A percentile compares a stretch with the other conserved stretches of the same genome.
Evolutionary conservation across 1,284 basidiomycete species (phyloP).

Genomic region (Hemileia vastatrix): DNA sequence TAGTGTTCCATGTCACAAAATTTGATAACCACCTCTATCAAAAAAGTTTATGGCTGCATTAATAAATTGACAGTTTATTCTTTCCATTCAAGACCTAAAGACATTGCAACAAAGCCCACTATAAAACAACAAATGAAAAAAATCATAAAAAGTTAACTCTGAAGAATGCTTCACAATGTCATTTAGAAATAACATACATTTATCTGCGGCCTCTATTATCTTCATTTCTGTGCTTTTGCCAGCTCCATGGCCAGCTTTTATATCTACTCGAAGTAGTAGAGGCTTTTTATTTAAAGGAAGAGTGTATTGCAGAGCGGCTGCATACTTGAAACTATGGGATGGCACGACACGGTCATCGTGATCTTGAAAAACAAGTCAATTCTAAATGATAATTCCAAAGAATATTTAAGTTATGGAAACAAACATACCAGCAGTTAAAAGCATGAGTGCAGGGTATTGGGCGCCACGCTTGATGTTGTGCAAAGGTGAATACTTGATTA

Average conservation of each 20-base stretch:
- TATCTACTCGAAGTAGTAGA: slow-evolving; percentile 62
- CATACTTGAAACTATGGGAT: slow-evolving; percentile 68
- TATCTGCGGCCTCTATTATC: slow-evolving; percentile 63
- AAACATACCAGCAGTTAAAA: slow-evolving; percentile 59
- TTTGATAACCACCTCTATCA: no score
- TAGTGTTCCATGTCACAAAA: no score
- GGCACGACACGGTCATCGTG: slow-evolving; percentile 72
- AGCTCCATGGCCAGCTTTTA: slow-evolving; percentile 68
- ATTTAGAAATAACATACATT: slow-evolving; percentile 49
- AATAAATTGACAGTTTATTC: no score
- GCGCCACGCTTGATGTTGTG: slow-evolving; percentile 55
- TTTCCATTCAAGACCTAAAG: slow-evolving; percentile 23
- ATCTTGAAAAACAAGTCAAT: slow-evolving; percentile 1
- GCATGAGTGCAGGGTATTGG: slow-evolving; percentile 57
- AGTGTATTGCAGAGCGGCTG: slow-evolving; percentile 60
- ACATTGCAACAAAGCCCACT: slow-evolving; percentile 52
- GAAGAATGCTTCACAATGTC: background rate
- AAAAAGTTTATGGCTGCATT: no score
- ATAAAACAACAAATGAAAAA: background rate
- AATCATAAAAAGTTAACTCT: background rate
- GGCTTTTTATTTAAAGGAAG: slow-evolving; percentile 55
- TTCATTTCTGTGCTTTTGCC: slow-evolving; percentile 68
- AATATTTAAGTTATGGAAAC: slow-evolving; percentile 6
- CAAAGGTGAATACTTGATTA: slow-evolving; percentile 60
- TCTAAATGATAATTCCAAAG: no score